Conservation (phyloP, 2,329 filamentous ascomycete genomes). For the Cytospora piceae region DNA sequence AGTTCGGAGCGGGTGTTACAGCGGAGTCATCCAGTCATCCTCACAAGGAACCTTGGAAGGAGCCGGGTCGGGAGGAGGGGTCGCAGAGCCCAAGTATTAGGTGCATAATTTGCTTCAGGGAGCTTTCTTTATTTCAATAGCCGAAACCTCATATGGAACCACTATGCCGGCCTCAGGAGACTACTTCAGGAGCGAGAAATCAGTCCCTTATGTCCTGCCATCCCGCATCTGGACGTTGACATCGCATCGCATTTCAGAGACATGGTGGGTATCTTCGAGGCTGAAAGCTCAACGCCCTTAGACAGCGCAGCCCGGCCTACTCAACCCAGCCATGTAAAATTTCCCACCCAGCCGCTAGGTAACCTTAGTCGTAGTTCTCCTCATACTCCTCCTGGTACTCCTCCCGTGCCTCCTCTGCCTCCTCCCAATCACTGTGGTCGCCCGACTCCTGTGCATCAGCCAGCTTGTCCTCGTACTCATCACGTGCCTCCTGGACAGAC, state of each 20-base stretch:
- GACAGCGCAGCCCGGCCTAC: background rate
- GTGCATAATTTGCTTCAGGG: background rate
- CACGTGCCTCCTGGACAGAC: constrained; percentile 47
- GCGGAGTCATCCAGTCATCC: too few relatives aligned
- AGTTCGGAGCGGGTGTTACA: too few relatives aligned
- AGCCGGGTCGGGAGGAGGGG: too few relatives aligned
- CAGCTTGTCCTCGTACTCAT: constrained; percentile 49
- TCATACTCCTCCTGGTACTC: constrained; percentile 56
- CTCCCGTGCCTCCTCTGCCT: constrained; percentile 55
- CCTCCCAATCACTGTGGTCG: constrained; percentile 56
- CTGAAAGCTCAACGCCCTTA: background rate
- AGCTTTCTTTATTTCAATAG: background rate
- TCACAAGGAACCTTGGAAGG: too few relatives aligned
- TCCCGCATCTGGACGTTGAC: background rate
- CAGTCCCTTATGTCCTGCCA: background rate
- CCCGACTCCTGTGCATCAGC: constrained; percentile 45
- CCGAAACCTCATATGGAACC: background rate
- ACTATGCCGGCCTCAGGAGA: background rate
- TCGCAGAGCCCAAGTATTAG: background rate
- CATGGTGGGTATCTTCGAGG: background rate
- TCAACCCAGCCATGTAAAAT: too few relatives aligned
- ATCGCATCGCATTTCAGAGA: background rate
- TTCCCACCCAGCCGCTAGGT: background rate
- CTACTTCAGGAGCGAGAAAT: background rate
- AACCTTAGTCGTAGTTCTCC: constrained; percentile 42